Evolutionary conservation across 208 protist genomes (phyloP), one percentile per base, ranked within the genome.

Genomic region (Leishmania turanica): DNA sequence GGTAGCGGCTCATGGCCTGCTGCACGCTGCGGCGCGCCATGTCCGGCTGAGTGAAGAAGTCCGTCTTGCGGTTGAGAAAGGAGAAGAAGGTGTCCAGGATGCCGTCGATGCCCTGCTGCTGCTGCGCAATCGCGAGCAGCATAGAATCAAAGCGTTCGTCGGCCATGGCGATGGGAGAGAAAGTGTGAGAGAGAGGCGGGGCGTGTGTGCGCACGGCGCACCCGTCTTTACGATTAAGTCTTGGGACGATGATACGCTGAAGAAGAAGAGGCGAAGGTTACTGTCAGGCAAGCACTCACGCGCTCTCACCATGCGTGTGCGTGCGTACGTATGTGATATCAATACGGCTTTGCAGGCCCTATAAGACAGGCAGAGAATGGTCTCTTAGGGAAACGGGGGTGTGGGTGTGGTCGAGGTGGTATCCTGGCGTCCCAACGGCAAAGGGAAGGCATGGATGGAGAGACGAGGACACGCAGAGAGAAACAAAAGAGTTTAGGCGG

Each of bases 11-110:
- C 77, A 96, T 90, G 40, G 81, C 83, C n/a, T 84, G 77, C 56
- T 92, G 84, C 40, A 97, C 86, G 45, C 87, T 83, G 24, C 77
- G 49, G 40, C 87, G 86, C 9, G 92, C 94, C 87, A 93, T 78
- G 2, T 88, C 92, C 3, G 93, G 92, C 77, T 96, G 90, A n/a
- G 93, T 90, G 89, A 98, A 98, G 87, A 98, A 98, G 86, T 98
- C 96, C 49, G 96, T 98, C 86, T 98, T 98, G 74, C 96, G 91
- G 40, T 87, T 91, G 27, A 98, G 87, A 70, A 98, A 98, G 27
- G 93, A 97, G 80, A 98, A 98, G 88, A 98, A 98, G 69, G 91
- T 91, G 82, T 96, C 92, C 34, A 98, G 90, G 81, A 98, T 95
- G 77, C 90, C 86, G 62, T 98, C 94, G 83, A 98, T 96, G 78